Percentiles rank a stretch among this genome's conserved stretches.
Evolutionary conservation across 805 yeast genomes (phyloP).

Genomic region (Henningerozyma blattae): DNA sequence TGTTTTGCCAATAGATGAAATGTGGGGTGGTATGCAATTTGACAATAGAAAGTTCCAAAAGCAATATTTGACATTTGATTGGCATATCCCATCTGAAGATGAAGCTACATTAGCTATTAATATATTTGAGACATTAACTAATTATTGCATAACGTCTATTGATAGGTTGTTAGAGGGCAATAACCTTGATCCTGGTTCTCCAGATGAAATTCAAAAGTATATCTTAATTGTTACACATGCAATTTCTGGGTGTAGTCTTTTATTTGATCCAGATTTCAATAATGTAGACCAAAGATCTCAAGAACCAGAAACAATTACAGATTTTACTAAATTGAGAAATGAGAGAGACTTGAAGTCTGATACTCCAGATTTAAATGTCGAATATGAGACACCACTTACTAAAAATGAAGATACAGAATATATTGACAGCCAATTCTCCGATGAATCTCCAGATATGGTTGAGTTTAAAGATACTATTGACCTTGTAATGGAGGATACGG

Average conservation of each 20-base stretch:
- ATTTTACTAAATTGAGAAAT: too few species aligned
- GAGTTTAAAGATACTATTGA: conserved; percentile 16
- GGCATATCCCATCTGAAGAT: conserved; percentile 58
- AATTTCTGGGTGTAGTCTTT: conserved; percentile 55
- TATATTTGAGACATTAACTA: conserved; percentile 39
- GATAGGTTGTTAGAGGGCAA: conserved; percentile 19
- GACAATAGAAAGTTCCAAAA: conserved; percentile 35
- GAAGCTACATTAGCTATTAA: conserved; percentile 53
- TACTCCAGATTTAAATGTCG: conserved; percentile 26
- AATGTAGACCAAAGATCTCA: conserved; percentile 13
- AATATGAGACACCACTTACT: conserved; percentile 24
- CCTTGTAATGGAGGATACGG: conserved; percentile 30
- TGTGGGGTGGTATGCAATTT: conserved; percentile 72
- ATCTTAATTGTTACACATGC: conserved; percentile 47
- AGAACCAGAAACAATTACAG: not conserved
- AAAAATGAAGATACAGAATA: conserved; percentile 20
- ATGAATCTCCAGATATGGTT: conserved; percentile 16
- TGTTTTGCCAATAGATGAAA: conserved; percentile 26
- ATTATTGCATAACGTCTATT: conserved; percentile 33
- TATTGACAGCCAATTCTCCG: conserved; percentile 8
- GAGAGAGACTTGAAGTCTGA: conserved; percentile 26
- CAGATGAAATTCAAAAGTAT: conserved; percentile 44
- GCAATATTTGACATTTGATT: conserved; percentile 43
- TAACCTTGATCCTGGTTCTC: conserved; percentile 10
- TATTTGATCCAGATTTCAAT: conserved; percentile 62